phyloP scores from a whole-genome alignment of 495 filamentous ascomycete species.

The Lasiosphaeriaceae sp. region DNA sequence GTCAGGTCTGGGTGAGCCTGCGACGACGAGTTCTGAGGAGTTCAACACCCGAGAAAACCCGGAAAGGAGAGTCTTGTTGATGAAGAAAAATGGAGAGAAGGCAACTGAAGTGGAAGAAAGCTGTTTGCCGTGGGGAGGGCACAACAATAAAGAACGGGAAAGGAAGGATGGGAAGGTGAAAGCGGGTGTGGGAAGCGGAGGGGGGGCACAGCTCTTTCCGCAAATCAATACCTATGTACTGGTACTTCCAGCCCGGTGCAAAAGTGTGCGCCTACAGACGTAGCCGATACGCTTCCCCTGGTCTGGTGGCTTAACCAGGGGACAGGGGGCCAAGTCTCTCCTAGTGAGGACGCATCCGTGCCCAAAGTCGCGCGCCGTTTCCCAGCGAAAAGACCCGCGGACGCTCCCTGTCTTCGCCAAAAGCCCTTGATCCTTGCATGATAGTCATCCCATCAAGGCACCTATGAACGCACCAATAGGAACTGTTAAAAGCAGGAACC shows the following conservation, averaged over 20 bases:
- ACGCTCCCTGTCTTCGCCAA: background rate
- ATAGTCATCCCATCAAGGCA: background rate
- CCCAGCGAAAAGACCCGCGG: conserved; percentile 3
- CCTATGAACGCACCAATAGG: background rate
- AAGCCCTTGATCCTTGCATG: too few species aligned
- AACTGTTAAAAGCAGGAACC: too few species aligned
- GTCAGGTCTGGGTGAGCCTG: conserved; percentile 19
- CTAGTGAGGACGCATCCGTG: too few species aligned
- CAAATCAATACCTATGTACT: background rate
- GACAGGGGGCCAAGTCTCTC: too few species aligned
- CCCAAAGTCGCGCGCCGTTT: conserved; percentile 8
- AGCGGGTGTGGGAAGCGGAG: background rate
- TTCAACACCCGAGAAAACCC: conserved; percentile 13
- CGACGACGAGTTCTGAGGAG: conserved; percentile 22
- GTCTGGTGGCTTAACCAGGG: too few species aligned
- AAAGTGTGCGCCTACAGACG: too few species aligned
- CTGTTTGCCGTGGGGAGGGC: conserved; percentile 9
- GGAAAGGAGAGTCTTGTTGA: conserved; percentile 24
- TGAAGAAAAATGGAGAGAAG: conserved; percentile 7
- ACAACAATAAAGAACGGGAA: conserved; percentile 16
- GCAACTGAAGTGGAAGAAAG: conserved; percentile 14
- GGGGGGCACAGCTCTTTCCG: background rate
- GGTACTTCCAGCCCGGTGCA: too few species aligned
- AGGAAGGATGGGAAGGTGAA: background rate
- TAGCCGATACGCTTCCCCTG: too few species aligned